Base-by-base conservation (phyloP, 768 basidiomycete species). In the Pisolithus albus region DNA sequence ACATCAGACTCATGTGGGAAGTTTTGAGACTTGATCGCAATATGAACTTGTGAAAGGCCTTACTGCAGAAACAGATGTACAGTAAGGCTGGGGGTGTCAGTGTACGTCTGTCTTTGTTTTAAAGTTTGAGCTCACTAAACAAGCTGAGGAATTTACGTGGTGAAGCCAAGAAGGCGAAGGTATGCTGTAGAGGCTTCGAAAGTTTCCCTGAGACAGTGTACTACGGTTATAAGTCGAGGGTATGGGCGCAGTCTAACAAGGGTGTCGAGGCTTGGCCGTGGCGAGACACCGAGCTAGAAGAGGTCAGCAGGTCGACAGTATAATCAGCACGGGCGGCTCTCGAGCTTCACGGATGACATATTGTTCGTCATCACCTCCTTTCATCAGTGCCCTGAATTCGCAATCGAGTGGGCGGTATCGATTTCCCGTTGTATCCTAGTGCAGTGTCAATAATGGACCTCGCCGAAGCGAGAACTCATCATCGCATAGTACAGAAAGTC, bases 21-120 rank as follows among this genome's bases (percentile, higher is more conserved):
- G n/a, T n/a, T n/a, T n/a, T n/a, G n/a, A n/a, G n/a, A n/a, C n/a
- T n/a, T n/a, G n/a, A n/a, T n/a, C n/a, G n/a, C n/a, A n/a, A n/a
- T n/a, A n/a, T n/a, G n/a, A n/a, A n/a, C n/a, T n/a, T n/a, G n/a
- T n/a, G n/a, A n/a, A n/a, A n/a, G n/a, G n/a, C n/a, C n/a, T n/a
- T n/a, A n/a, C n/a, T n/a, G n/a, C n/a, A n/a, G n/a, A n/a, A n/a
- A n/a, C n/a, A n/a, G n/a, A n/a, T n/a, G n/a, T n/a, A 84, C 64
- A 75, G 81, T 0, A 85, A 79, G 61, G 82, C 81, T 15, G 79
- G 82, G 36, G 86, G 86, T 7, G 75, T 88, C 61, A 86, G 81
- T 54, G 75, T 83, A 78, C 76, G 52, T 88, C 90, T 0, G 88
- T 91, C 65, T 79, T 90, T n/a, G 87, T 90, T 60, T 80, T 93